phyloP scores from a whole-genome alignment of 129 eudicot genomes.

The Glebionis coronaria region DNA sequence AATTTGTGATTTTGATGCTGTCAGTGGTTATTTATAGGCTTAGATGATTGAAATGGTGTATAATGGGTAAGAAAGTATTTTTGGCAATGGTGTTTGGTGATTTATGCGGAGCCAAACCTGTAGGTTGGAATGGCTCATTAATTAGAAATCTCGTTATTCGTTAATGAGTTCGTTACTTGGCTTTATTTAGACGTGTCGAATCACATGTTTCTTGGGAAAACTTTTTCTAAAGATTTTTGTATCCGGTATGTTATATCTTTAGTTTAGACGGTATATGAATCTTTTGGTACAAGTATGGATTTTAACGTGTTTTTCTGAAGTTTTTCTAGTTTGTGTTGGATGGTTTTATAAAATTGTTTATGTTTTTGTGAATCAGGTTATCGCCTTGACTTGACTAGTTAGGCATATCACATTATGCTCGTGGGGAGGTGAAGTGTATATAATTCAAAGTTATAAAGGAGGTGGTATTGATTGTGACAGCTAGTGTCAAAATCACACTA shows the following conservation, averaged over 20 bases:
- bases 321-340: neutral
- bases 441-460: conserved; percentile 21
- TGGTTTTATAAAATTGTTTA: neutral
- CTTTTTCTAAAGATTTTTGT: too few relatives aligned
- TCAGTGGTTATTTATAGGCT: conserved; percentile 7
- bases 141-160: neutral
- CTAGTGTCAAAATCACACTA: conserved; percentile 32
- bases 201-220: conserved; percentile 6
- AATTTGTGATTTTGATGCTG: conserved; percentile 7
- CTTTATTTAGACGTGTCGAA: neutral
- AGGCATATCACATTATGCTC: conserved; percentile 25
- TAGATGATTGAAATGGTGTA: neutral
- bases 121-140: conserved; percentile 2
- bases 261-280: neutral
- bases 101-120: neutral
- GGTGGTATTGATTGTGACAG: conserved; percentile 41
- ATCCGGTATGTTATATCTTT: neutral
- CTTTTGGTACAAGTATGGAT: neutral
- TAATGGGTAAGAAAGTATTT: neutral
- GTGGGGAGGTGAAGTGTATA: conserved; percentile 20
- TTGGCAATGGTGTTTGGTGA: neutral
- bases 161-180: conserved; percentile 16
- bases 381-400: conserved; percentile 18
- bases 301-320: conserved; percentile 1
- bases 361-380: conserved; percentile 36